These are phyloP conservation scores for Eryngium alpinum DNA, from an alignment of 140 eudicot genomes.

Conservation along the genomic window DNA sequence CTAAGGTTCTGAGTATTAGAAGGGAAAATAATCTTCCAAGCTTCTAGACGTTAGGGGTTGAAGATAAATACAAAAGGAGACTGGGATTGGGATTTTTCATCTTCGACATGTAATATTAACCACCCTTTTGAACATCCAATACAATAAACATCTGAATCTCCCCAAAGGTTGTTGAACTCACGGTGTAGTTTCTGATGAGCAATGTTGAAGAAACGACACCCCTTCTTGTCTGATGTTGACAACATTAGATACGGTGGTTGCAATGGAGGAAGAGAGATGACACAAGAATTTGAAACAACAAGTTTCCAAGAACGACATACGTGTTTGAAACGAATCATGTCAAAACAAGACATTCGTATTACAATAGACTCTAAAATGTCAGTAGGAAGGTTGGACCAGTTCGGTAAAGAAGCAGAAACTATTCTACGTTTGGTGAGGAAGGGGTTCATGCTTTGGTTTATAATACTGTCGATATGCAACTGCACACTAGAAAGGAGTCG, in stretches of 20 bases:
- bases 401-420: neutral
- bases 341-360: neutral
- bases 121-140: constrained; percentile 4
- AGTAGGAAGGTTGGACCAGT: neutral
- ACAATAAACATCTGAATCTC: neutral
- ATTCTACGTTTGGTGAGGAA: neutral
- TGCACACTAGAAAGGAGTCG: constrained; percentile 56
- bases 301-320: neutral
- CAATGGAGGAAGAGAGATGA: neutral
- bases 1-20: neutral
- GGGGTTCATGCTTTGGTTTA: constrained; percentile 9
- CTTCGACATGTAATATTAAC: neutral
- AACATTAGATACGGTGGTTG: neutral
- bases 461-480: constrained; percentile 39
- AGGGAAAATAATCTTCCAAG: neutral
- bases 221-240: neutral
- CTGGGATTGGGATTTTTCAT: neutral
- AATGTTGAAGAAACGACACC: neutral
- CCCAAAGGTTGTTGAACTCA: neutral
- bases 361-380: neutral
- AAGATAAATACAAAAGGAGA: neutral
- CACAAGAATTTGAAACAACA: neutral
- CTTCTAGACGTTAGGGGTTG: neutral
- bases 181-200: neutral
- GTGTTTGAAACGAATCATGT: neutral